These are phyloP conservation scores for Papiliotrema nemorosa DNA, from an alignment of 1,284 basidiomycete species.

Conservation along the genomic window DNA sequence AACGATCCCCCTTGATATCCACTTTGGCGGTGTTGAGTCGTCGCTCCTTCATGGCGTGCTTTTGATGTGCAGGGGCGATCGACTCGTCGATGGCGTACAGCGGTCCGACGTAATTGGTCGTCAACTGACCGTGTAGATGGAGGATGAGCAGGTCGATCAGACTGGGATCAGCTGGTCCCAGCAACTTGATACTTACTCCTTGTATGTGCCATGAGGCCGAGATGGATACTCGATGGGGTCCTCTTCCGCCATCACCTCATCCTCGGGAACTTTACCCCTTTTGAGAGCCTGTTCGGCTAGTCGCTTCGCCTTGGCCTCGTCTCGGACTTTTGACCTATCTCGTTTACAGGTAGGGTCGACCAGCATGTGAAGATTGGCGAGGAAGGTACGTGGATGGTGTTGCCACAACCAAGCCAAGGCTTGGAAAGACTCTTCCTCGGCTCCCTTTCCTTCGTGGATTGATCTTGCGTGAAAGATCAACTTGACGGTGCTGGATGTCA, in stretches of 20 bases:
- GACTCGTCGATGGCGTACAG: slow-evolving; percentile 21
- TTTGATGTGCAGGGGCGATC: slow-evolving; percentile 12
- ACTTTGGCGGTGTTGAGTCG: not conserved
- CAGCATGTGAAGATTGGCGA: slow-evolving; percentile 30
- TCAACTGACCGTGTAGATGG: slow-evolving; percentile 27
- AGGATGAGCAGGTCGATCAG: slow-evolving; percentile 29
- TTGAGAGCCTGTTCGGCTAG: slow-evolving; percentile 7
- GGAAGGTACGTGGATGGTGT: slow-evolving; percentile 27
- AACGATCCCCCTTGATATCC: not conserved
- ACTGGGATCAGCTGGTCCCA: slow-evolving; percentile 5
- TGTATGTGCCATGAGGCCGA: slow-evolving; percentile 33
- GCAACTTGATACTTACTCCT: slow-evolving; percentile 18
- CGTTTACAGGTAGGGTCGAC: slow-evolving; percentile 30
- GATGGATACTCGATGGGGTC: slow-evolving; percentile 17
- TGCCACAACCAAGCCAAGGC: slow-evolving; percentile 30
- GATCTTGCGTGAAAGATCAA: slow-evolving; percentile 34
- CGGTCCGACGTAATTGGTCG: not conserved
- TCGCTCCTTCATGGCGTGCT: not conserved
- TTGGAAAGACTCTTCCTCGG: slow-evolving; percentile 21
- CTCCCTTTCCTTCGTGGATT: slow-evolving; percentile 40
- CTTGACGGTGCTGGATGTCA: slow-evolving; percentile 19
- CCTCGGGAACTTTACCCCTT: slow-evolving; percentile 18
- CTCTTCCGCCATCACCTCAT: slow-evolving; percentile 11
- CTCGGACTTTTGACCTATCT: slow-evolving; percentile 15
- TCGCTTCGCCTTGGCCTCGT: slow-evolving; percentile 11